Conservation (phyloP, 345 rosid species). For the Kandelia obovata region DNA sequence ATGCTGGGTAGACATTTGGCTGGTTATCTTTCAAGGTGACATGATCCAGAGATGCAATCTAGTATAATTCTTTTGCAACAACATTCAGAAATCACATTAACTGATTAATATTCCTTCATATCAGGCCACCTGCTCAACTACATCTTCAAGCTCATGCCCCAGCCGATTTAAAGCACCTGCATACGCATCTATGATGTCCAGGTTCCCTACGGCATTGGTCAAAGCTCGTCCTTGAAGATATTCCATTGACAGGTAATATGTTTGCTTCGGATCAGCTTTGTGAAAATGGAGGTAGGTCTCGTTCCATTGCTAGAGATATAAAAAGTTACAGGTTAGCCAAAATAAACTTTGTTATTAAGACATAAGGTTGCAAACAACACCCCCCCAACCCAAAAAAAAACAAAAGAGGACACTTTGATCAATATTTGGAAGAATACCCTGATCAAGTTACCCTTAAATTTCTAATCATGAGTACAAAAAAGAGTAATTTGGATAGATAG, state of each 20-base stretch:
- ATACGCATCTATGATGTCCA: slow-evolving; percentile 66
- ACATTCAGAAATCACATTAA: too few relatives aligned
- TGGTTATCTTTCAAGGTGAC: background rate
- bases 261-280: slow-evolving; percentile 84
- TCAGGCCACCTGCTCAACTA: slow-evolving; percentile 69
- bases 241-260: slow-evolving; percentile 94
- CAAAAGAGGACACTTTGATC: too few relatives aligned
- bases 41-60: background rate
- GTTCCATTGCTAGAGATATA: slow-evolving; percentile 72
- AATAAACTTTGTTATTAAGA: background rate
- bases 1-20: slow-evolving; percentile 1
- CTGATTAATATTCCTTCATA: too few relatives aligned
- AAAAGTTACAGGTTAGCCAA: background rate
- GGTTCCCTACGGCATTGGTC: slow-evolving; percentile 82
- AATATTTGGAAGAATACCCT: too few relatives aligned
- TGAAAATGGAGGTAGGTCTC: slow-evolving; percentile 76
- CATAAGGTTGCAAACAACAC: background rate
- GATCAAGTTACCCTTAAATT: too few relatives aligned
- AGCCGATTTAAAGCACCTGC: slow-evolving; percentile 69
- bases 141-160: slow-evolving; percentile 81
- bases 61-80: too few relatives aligned
- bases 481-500: too few relatives aligned
- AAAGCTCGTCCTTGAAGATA: slow-evolving; percentile 96
- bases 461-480: too few relatives aligned
- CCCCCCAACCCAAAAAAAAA: too few relatives aligned